Evolutionary conservation across 306 rosid species (phyloP), one percentile per base, ranked within the genome.

Genomic region (Nissolia schottii): DNA sequence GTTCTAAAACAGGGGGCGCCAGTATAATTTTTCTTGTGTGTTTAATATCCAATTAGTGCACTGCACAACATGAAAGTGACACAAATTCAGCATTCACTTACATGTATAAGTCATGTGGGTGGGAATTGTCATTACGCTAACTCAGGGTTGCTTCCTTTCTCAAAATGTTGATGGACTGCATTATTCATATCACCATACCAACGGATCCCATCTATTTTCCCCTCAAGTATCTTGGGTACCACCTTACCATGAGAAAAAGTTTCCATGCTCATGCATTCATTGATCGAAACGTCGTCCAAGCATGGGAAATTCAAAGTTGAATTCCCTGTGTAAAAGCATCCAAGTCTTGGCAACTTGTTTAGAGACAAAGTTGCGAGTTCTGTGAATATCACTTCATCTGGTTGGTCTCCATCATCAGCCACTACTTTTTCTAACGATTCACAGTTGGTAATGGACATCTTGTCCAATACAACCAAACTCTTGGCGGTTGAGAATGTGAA

Each of bases 271-370:
- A 2, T 19, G 64, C 64, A 28, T 16, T 15, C 13, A 9, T 22
- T 15, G 1, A 55, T 23, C n/a, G 29, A 14, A 0, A 67, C 19
- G 12, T 11, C 1, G 0, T 1, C 1, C 60, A 77, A 50, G 7
- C 4, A 49, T 37, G 46, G 35, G 53, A 67, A 76, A 0, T 25
- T 19, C 25, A 58, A 13, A 14, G 10, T 27, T 4, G 34, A 70
- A n/a, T n/a, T 67, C 34, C 75, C 75, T 2, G 40, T 1, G 38
- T 35, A 70, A 60, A 72, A 72, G 69, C 50, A 12, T 72, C 2
- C 37, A 28, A 72, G 64, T 27, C 1, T 22, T 7, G 61, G 59
- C 10, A 59, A 45, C 13, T 14, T 6, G 34, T 25, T 0, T 12
- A 72, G 70, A 29, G 24, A 7, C 38, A 73, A 28, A 7, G 0